Evolutionary conservation across 768 basidiomycete species (phyloP).

Genomic region (Boletus reticulatus): DNA sequence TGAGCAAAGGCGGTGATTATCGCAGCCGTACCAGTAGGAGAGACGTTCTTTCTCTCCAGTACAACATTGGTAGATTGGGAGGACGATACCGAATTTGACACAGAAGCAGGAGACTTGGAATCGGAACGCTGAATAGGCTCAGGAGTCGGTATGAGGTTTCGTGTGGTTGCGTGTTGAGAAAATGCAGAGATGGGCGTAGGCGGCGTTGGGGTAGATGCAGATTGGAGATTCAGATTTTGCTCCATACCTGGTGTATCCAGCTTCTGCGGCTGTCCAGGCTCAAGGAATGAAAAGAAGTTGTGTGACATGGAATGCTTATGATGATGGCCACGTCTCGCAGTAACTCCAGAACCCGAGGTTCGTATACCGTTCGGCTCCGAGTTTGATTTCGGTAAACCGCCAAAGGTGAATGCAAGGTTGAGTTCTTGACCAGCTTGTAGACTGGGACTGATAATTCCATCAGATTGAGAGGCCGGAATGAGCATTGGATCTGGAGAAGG

Average conservation of each 20-base stretch:
- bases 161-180: conserved; percentile 47
- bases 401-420: conserved; percentile 64
- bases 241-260: conserved; percentile 13
- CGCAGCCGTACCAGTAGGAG: conserved; percentile 23
- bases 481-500: conserved; percentile 41
- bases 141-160: not conserved
- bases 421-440: conserved; percentile 39
- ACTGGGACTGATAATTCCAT: conserved; percentile 18
- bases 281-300: conserved; percentile 94
- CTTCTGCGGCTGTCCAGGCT: conserved; percentile 48
- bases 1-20: conserved; percentile 36
- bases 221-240: conserved; percentile 49
- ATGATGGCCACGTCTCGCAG: conserved; percentile 64
- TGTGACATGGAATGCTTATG: conserved; percentile 94
- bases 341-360: conserved; percentile 21
- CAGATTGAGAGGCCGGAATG: conserved; percentile 42
- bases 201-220: conserved; percentile 58
- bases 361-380: conserved; percentile 20
- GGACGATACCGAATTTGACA: conserved; percentile 9
- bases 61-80: not conserved
- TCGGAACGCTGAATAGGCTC: conserved; percentile 21
- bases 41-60: conserved; percentile 9
- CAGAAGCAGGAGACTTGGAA: conserved; percentile 23
- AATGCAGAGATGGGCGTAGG: conserved; percentile 66
- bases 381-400: conserved; percentile 40